Base-by-base conservation (phyloP, 2,329 filamentous ascomycete genomes). In the Cercospora zeina region DNA sequence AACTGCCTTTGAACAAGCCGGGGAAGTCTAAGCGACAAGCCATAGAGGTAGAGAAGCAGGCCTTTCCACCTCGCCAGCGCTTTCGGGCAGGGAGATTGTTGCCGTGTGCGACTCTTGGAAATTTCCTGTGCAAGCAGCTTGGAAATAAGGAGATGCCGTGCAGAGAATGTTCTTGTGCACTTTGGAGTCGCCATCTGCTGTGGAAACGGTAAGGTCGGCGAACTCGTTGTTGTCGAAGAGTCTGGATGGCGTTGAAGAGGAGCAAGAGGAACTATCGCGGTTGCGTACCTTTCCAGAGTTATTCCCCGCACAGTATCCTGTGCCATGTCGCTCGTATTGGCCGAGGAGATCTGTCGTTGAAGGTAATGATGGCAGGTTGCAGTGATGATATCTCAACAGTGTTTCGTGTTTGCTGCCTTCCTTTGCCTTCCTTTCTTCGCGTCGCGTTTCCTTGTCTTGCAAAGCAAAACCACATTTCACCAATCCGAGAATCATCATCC, bases 151-250 rank as follows among this genome's bases (percentile, higher is more conserved):
- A 1, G 51, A 54, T 24, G 51, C 51, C 0, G 51, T 4, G 16
- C 31, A 36, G 2, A 54, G 9, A 8, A 54, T n/a, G 6, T 2
- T 54, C 33, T 39, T 54, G 51, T 54, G 51, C 31, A 39, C 33
- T 4, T 34, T 37, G 16, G 37, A 36, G 8, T 54, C 19, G 10
- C 8, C 4, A 14, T 24, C 31, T 1, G 9, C 21, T 2, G 51
- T 13, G 4, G 11, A 3, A 6, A 54, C 34, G 1, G 10, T 54
- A 0, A 54, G 10, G 33, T 54, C 51, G 8, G 31, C 21, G 3
- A 54, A 54, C 4, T 54, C 31, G 10, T 30, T 1, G 9, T 21
- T 36, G 16, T 54, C 10, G 33, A 36, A 54, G 8, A 54, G 51
- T 9, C 51, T 54, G 8, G 1, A 9, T 1, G 11, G 16, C 9